phyloP scores from a whole-genome alignment of 2,329 filamentous ascomycete genomes.

The Scedosporium boydii region DNA sequence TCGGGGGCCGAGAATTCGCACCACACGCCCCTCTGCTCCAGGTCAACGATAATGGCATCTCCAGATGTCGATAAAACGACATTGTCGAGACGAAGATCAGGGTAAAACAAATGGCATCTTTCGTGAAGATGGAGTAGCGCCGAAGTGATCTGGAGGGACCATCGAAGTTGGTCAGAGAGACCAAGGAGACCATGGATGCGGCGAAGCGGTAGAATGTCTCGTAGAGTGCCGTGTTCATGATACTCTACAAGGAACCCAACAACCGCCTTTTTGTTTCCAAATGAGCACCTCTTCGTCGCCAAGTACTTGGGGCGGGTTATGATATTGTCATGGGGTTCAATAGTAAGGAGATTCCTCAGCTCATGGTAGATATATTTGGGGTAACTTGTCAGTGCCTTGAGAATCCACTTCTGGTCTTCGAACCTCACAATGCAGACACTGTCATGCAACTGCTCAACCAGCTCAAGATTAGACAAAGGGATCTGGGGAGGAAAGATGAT shows the following conservation, averaged over 20 bases:
- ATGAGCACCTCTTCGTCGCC: constrained; percentile 44
- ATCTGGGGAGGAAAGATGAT: constrained; percentile 34
- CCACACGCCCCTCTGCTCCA: constrained; percentile 55
- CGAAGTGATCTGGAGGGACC: constrained; percentile 42
- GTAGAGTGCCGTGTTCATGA: constrained; percentile 43
- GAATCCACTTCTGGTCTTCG: constrained; percentile 33
- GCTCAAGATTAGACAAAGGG: constrained; percentile 38
- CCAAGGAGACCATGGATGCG: constrained; percentile 34
- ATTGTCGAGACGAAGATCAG: constrained; percentile 51
- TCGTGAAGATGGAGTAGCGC: constrained; percentile 41
- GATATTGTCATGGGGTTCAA: constrained; percentile 42
- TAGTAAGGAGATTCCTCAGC: constrained; percentile 42
- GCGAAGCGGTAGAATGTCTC: constrained; percentile 43
- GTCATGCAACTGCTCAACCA: constrained; percentile 46
- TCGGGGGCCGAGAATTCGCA: constrained; percentile 52
- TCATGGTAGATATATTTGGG: constrained; percentile 55
- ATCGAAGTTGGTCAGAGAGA: constrained; percentile 36
- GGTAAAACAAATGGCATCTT: constrained; percentile 39
- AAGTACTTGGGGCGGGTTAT: constrained; percentile 42
- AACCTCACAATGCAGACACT: constrained; percentile 46
- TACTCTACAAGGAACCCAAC: constrained; percentile 48
- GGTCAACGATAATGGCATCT: constrained; percentile 48
- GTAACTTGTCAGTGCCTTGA: constrained; percentile 49
- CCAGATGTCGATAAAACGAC: constrained; percentile 38
- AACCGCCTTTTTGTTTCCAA: constrained; percentile 45